phyloP scores from a whole-genome alignment of 257 asterid species.

The Solanum pinnatisectum region DNA sequence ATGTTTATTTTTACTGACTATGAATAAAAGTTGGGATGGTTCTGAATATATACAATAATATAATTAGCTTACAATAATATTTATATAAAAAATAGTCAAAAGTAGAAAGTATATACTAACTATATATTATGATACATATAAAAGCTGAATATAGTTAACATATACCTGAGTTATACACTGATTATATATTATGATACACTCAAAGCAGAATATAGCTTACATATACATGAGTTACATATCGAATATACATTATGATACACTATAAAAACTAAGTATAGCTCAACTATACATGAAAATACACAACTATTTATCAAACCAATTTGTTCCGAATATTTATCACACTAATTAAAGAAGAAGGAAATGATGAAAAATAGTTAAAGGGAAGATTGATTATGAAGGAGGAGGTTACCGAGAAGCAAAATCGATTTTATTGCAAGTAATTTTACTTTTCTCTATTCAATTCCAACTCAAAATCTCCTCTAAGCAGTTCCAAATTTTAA shows the following conservation, averaged over 20 bases:
- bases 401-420: background rate
- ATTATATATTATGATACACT: background rate
- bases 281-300: background rate
- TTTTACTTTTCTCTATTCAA: background rate
- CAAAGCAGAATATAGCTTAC: background rate
- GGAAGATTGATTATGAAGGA: background rate
- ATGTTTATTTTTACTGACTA: too few species aligned
- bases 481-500: too few species aligned
- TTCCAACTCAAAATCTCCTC: background rate
- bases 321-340: background rate
- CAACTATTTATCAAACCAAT: background rate
- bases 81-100: too few species aligned
- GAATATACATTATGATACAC: background rate
- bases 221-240: background rate
- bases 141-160: background rate
- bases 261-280: too few species aligned
- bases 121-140: background rate
- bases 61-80: background rate
- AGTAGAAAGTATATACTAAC: background rate
- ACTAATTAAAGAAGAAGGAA: background rate
- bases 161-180: background rate
- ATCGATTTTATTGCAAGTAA: too few species aligned
- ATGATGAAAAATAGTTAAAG: background rate
- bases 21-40: background rate
- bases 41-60: background rate